A percentile compares a stretch with the other conserved stretches of the same genome.
phyloP scores from a whole-genome alignment of 768 basidiomycete species.

The Mycena crocata region DNA sequence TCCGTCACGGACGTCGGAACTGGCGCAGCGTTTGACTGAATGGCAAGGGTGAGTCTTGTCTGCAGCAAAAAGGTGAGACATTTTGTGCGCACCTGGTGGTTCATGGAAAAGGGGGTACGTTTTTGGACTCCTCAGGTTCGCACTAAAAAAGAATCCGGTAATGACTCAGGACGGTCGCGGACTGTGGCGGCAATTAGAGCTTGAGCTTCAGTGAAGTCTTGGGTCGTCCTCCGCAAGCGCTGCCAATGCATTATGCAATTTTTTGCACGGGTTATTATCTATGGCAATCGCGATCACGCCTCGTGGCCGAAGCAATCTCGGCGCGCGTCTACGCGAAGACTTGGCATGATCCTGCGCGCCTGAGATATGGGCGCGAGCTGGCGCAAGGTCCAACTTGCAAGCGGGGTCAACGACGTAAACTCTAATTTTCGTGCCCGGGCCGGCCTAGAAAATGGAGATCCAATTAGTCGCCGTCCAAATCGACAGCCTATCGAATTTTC shows the following conservation, averaged over 20 bases:
- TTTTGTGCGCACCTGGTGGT: neutral
- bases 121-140: too few relatives aligned
- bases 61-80: neutral
- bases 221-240: neutral
- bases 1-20: conserved; percentile 1
- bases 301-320: neutral
- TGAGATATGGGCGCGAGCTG: too few relatives aligned
- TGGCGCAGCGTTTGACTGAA: neutral
- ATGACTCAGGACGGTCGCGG: neutral
- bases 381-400: too few relatives aligned
- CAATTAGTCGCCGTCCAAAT: too few relatives aligned
- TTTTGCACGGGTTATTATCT: neutral
- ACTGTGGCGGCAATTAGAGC: too few relatives aligned
- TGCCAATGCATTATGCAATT: neutral
- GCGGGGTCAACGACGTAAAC: too few relatives aligned
- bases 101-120: neutral
- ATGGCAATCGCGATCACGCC: neutral
- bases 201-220: neutral
- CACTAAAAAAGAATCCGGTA: neutral
- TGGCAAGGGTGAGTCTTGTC: neutral
- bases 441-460: too few relatives aligned
- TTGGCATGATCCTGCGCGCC: too few relatives aligned
- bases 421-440: too few relatives aligned
- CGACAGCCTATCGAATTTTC: too few relatives aligned
- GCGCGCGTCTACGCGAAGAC: neutral